Conservation (phyloP, 2,329 filamentous ascomycete species). For the Escovopsis sp. region DNA sequence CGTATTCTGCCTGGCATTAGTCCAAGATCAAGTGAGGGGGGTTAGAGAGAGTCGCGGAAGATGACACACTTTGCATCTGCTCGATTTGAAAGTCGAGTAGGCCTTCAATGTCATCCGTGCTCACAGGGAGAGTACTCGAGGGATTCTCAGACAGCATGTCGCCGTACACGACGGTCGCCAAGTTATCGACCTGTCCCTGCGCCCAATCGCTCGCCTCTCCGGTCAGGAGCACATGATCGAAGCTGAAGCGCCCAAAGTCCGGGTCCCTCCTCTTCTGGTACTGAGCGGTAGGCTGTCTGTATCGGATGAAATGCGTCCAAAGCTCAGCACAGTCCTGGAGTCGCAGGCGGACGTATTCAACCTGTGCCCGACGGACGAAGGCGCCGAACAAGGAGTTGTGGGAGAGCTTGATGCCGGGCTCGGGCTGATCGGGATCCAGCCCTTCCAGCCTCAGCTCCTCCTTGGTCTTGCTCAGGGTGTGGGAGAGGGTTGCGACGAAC, state of each 20-base stretch:
- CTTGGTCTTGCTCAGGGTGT: conserved; percentile 45
- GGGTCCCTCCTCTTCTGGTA: conserved; percentile 50
- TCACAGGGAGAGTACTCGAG: conserved; percentile 36
- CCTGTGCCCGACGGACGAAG: conserved; percentile 60
- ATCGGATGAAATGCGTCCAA: conserved; percentile 72
- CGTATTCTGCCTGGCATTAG: conserved; percentile 40
- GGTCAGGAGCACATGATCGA: conserved; percentile 40
- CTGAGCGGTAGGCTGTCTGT: conserved; percentile 58
- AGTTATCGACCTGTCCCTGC: conserved; percentile 25
- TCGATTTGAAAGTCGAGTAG: conserved; percentile 80
- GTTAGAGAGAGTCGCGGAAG: neutral
- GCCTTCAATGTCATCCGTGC: conserved; percentile 65
- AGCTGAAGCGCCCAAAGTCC: conserved; percentile 39
- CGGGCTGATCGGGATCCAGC: conserved; percentile 31
- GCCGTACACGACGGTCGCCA: conserved; percentile 36
- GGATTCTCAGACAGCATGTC: conserved; percentile 33
- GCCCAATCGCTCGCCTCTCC: conserved; percentile 36
- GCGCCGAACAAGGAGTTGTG: conserved; percentile 66
- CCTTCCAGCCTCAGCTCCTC: conserved; percentile 37
- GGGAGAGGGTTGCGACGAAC: conserved; percentile 51
- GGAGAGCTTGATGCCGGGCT: conserved; percentile 45
- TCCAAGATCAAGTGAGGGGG: neutral
- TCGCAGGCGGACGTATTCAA: conserved; percentile 68
- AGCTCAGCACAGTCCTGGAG: conserved; percentile 67
- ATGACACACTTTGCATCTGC: conserved; percentile 59